phyloP scores from a whole-genome alignment of 2,329 filamentous ascomycete genomes.

The Triangularia setosa region DNA sequence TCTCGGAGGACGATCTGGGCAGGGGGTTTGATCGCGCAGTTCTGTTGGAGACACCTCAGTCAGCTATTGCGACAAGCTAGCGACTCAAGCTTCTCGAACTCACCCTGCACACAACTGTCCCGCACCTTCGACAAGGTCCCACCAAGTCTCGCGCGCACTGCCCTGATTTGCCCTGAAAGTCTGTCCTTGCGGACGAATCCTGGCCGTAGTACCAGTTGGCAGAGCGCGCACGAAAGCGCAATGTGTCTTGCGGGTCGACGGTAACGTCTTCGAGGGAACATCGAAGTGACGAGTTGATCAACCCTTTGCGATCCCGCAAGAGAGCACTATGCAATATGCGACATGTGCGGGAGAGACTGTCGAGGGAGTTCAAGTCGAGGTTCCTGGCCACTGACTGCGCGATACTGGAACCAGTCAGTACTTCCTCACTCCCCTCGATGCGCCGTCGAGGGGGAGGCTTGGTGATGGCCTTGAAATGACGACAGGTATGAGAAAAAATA shows the following conservation, averaged over 20 bases:
- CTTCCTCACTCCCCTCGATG: conserved; percentile 10
- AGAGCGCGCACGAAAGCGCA: conserved; percentile 55
- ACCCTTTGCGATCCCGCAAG: conserved; percentile 69
- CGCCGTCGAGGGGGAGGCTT: conserved; percentile 1
- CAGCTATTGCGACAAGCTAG: neutral
- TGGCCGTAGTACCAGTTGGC: conserved; percentile 59
- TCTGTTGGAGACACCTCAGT: conserved; percentile 49
- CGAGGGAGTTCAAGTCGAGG: conserved; percentile 83
- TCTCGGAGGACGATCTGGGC: conserved; percentile 62
- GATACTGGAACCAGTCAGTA: conserved; percentile 53
- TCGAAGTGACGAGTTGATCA: conserved; percentile 71
- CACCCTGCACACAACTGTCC: conserved; percentile 75
- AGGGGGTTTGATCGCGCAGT: conserved; percentile 83
- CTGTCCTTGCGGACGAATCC: conserved; percentile 38
- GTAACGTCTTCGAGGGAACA: conserved; percentile 68
- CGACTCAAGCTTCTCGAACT: neutral
- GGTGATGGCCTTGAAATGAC: conserved; percentile 14
- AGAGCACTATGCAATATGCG: conserved; percentile 74
- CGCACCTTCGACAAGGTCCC: conserved; percentile 73
- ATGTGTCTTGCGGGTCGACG: conserved; percentile 51
- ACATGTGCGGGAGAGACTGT: conserved; percentile 78
- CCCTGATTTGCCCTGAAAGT: conserved; percentile 63
- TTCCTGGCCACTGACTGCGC: conserved; percentile 68
- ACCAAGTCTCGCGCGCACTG: conserved; percentile 87
- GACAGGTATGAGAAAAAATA: conserved; percentile 15